Percentiles rank a stretch among this genome's conserved stretches.
These are phyloP conservation scores for Apiospora hydei DNA, from an alignment of 2,329 filamentous ascomycete species.

Conservation along the genomic window DNA sequence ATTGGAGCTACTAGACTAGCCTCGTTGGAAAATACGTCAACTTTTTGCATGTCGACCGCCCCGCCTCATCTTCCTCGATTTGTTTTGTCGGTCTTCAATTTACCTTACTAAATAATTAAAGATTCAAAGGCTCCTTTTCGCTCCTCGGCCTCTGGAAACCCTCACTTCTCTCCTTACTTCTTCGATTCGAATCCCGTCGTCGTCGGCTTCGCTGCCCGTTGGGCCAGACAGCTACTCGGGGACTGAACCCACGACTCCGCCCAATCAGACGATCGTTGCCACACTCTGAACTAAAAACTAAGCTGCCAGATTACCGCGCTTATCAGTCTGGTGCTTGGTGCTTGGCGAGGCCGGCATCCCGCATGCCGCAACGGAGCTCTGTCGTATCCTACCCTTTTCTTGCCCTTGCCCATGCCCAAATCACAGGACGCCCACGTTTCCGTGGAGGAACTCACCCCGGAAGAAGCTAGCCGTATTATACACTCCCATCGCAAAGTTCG, in stretches of 20 bases:
- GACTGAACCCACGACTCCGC: slow-evolving; percentile 16
- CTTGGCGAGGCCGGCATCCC: slow-evolving; percentile 18
- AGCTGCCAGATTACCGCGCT: slow-evolving; percentile 9
- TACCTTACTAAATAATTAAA: slow-evolving; percentile 14
- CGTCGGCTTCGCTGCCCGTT: slow-evolving; percentile 5
- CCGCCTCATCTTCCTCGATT: slow-evolving; percentile 11
- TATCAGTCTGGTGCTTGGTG: not conserved
- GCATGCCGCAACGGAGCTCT: slow-evolving; percentile 16
- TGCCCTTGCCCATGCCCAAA: slow-evolving; percentile 39
- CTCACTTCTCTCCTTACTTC: not conserved
- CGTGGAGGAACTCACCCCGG: slow-evolving; percentile 66
- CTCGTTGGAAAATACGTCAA: slow-evolving; percentile 18
- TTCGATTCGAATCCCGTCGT: not conserved
- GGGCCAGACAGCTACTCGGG: slow-evolving; percentile 9
- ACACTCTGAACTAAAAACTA: slow-evolving; percentile 16
- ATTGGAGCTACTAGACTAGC: slow-evolving; percentile 15
- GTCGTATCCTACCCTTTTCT: not conserved
- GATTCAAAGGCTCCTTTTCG: not conserved
- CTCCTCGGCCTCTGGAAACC: not conserved
- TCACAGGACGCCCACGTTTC: slow-evolving; percentile 45
- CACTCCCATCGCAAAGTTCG: slow-evolving; percentile 74
- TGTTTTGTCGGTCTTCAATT: slow-evolving; percentile 14
- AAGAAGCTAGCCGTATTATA: slow-evolving; percentile 73
- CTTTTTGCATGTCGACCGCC: slow-evolving; percentile 14
- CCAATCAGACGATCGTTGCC: slow-evolving; percentile 18